Percentiles rank a stretch among this genome's conserved stretches.
Evolutionary conservation across 1,284 basidiomycete genomes (phyloP).

Genomic region (Xerocomus minutiporus): DNA sequence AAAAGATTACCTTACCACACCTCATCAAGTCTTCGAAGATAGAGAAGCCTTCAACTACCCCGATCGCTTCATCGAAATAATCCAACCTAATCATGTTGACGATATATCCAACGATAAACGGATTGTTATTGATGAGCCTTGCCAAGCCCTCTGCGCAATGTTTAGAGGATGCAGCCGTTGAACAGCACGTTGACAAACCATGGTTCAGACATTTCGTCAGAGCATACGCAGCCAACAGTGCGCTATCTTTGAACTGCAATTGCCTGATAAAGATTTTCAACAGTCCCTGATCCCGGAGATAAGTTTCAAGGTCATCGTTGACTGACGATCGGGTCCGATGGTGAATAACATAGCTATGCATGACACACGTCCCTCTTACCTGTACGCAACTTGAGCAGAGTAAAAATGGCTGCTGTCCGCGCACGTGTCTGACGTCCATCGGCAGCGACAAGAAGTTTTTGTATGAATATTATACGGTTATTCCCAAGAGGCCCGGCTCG

Average conservation of each 20-base stretch:
- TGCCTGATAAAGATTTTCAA: slow-evolving; percentile 3
- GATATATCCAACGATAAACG: slow-evolving; percentile 7
- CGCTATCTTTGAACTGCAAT: slow-evolving; percentile 7
- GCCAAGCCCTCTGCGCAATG: neutral
- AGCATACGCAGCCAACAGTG: slow-evolving; percentile 10
- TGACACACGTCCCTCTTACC: neutral
- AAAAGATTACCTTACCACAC: slow-evolving; percentile 1
- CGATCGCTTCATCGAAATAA: slow-evolving; percentile 15
- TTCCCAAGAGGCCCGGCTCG: slow-evolving; percentile 10
- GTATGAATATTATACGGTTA: slow-evolving; percentile 10
- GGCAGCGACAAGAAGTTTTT: slow-evolving; percentile 8
- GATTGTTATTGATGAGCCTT: neutral
- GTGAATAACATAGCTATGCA: neutral
- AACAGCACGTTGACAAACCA: neutral
- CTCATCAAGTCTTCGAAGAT: slow-evolving; percentile 11
- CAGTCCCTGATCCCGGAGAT: slow-evolving; percentile 3
- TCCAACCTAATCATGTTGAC: slow-evolving; percentile 15
- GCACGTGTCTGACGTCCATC: slow-evolving; percentile 7
- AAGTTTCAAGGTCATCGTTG: slow-evolving; percentile 2
- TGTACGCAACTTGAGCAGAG: slow-evolving; percentile 9
- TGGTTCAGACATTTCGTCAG: slow-evolving; percentile 6
- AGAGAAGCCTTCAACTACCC: slow-evolving; percentile 8
- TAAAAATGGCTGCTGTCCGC: slow-evolving; percentile 13
- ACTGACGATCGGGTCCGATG: neutral
- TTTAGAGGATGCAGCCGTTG: neutral